Base-by-base conservation (phyloP, 768 basidiomycete genomes). In the Hydnum rufescens region DNA sequence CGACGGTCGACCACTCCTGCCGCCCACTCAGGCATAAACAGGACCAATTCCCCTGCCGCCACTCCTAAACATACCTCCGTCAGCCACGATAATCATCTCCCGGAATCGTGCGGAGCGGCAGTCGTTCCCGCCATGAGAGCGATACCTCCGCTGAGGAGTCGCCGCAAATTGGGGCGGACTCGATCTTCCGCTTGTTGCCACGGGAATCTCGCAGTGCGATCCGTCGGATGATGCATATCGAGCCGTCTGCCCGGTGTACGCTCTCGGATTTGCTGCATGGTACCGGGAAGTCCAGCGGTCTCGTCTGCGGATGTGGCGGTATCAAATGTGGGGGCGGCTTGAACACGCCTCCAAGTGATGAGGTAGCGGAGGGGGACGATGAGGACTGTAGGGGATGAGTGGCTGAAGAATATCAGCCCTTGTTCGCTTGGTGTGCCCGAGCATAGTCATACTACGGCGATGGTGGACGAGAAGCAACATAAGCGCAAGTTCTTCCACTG, bases 181-280 rank as follows among this genome's bases (percentile, higher is more conserved):
- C 88, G 4, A 95, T 99, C 61, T 97, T 99, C 72, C 78, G 93
- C 19, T 72, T 97, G 5, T 73, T 99, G 23, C 95, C 95, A 1
- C 80, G 95, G 51, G 93, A 99, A 67, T 78, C 88, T 13, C 76
- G 95, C 36, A 74, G 80, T 4, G 87, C 84, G 13, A 73, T 99
- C 55, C 82, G 88, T 54, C 76, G 90, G 51, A 99, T 99, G 95
- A 71, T 99, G 59, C 80, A 77, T 59, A 76, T 96, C 47, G 93
- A 97, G 61, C 86, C 93, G 3, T 69, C 74, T 18, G 76, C 80
- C 47, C 79, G 95, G 36, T 93, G 89, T 63, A 96, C 95, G 28
- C 74, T 99, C 53, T 83, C 87, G 6, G 89, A 96, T 63, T 66
- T 99, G 48, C 72, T 97, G 50, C 79, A 81, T 62, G 90, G 90